A percentile compares a stretch with the other conserved stretches of the same genome.
Conservation (phyloP, 139 green algal genomes). For the Haematococcus sp. region DNA sequence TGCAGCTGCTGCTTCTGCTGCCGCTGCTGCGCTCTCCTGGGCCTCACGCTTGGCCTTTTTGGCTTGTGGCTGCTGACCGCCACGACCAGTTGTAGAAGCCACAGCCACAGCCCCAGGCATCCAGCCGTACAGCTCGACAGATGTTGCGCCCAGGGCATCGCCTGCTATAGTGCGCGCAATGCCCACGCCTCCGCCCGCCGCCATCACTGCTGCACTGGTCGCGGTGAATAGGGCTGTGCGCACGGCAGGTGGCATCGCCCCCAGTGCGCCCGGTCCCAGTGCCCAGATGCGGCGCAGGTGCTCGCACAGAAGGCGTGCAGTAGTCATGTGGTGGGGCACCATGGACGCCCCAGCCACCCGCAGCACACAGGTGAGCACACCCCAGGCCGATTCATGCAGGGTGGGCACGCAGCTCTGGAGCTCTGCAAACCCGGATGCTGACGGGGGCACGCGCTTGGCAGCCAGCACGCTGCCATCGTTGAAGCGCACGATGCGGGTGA, state of each 20-base stretch:
- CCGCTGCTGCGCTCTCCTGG: too few relatives aligned
- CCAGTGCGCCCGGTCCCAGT: background rate
- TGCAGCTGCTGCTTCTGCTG: too few relatives aligned
- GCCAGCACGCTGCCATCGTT: conserved; percentile 1
- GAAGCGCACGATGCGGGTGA: background rate
- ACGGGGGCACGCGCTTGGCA: background rate
- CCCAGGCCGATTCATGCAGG: background rate
- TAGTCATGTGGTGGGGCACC: too few relatives aligned
- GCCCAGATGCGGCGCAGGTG: background rate
- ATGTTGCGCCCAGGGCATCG: too few relatives aligned
- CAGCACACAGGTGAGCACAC: background rate
- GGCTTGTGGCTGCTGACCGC: too few relatives aligned
- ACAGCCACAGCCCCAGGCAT: too few relatives aligned
- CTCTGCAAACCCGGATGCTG: background rate
- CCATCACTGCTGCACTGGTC: too few relatives aligned
- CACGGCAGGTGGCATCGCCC: background rate
- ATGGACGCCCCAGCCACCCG: background rate
- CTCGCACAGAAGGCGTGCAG: background rate
- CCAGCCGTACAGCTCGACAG: too few relatives aligned
- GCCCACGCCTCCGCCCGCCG: too few relatives aligned
- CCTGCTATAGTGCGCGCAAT: too few relatives aligned
- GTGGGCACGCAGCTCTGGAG: background rate
- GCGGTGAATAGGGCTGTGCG: background rate
- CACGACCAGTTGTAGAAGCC: too few relatives aligned
- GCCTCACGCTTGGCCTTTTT: too few relatives aligned